A percentile compares a stretch with the other conserved stretches of the same genome.
These are phyloP conservation scores for Astrothelium macrocarpum DNA, from an alignment of 495 filamentous ascomycete genomes.

Conservation along the genomic window DNA sequence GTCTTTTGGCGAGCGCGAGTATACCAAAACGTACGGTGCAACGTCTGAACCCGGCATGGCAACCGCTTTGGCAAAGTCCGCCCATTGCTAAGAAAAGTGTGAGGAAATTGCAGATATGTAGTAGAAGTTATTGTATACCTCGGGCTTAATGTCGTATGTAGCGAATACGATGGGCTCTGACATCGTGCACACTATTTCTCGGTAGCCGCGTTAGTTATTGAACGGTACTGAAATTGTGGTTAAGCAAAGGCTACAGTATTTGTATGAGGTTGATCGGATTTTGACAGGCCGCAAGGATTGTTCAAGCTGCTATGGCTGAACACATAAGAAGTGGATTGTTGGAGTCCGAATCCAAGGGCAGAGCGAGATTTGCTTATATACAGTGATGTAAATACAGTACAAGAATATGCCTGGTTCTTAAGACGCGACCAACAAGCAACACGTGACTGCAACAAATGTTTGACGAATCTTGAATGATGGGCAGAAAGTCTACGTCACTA, in stretches of 20 bases:
- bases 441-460: neutral
- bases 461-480: neutral
- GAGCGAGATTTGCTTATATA: neutral
- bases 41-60: neutral
- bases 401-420: neutral
- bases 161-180: conserved; percentile 3
- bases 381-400: neutral
- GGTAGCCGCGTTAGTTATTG: neutral
- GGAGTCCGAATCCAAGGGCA: neutral
- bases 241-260: neutral
- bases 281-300: too few relatives aligned
- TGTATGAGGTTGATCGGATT: neutral
- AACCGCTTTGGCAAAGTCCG: neutral
- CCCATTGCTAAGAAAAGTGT: neutral
- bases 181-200: neutral
- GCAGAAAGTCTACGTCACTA: neutral
- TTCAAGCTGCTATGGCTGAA: too few relatives aligned
- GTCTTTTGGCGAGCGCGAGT: neutral
- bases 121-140: neutral
- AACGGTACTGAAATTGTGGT: neutral
- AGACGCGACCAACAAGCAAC: neutral
- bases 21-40: neutral
- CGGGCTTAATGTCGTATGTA: conserved; percentile 1
- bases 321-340: neutral
- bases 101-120: neutral